These are phyloP conservation scores for Coprinopsis strossmayeri DNA, from an alignment of 768 basidiomycete genomes.

Conservation along the genomic window DNA sequence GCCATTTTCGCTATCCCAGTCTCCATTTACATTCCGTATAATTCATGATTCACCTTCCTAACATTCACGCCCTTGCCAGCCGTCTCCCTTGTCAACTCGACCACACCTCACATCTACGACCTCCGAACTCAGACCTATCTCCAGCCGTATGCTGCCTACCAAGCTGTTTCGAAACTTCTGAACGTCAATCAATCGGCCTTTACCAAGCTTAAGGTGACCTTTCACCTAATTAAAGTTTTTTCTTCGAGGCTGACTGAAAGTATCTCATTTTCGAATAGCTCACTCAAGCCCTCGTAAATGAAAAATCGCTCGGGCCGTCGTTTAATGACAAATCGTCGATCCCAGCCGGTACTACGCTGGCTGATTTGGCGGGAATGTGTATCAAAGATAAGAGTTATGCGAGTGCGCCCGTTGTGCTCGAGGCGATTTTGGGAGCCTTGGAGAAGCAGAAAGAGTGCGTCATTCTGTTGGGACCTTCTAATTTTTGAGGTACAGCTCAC, in stretches of 20 bases:
- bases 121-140: slow-evolving; percentile 69
- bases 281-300: too few relatives aligned
- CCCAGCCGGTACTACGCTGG: slow-evolving; percentile 40
- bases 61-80: not conserved
- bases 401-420: slow-evolving; percentile 49
- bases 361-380: slow-evolving; percentile 46
- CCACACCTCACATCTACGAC: slow-evolving; percentile 64
- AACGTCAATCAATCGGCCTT: slow-evolving; percentile 50
- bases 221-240: slow-evolving; percentile 35
- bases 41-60: not conserved
- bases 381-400: slow-evolving; percentile 36
- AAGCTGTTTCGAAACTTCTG: slow-evolving; percentile 55
- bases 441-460: slow-evolving; percentile 59
- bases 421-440: slow-evolving; percentile 53
- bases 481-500: not conserved
- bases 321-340: not conserved
- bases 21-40: too few relatives aligned
- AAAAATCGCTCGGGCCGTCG: slow-evolving; percentile 37
- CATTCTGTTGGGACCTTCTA: not conserved
- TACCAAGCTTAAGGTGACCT: slow-evolving; percentile 30
- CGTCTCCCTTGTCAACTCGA: not conserved
- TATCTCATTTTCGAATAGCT: too few relatives aligned
- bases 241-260: not conserved
- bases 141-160: slow-evolving; percentile 60
- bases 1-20: too few relatives aligned